Percentiles rank a stretch among this genome's conserved stretches.
Evolutionary conservation across 176 grass and related monocot genomes (phyloP).

Genomic region (Oryza longistaminata): DNA sequence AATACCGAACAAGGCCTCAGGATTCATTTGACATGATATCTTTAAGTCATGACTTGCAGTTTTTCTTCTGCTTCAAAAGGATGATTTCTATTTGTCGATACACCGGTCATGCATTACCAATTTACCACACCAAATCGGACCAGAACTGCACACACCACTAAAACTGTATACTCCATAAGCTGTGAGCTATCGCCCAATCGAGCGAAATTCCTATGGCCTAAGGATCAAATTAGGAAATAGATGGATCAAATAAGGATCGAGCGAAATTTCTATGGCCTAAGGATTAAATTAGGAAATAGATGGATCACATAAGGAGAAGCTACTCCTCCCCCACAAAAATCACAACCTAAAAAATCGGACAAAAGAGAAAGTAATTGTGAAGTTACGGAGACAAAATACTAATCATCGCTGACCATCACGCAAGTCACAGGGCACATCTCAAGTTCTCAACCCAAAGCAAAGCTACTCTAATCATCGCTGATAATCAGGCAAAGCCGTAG

Average conservation of each 20-base stretch:
- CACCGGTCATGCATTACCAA: neutral
- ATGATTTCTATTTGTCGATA: neutral
- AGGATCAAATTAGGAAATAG: slow-evolving; percentile 7
- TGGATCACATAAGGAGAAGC: neutral
- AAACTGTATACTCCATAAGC: neutral
- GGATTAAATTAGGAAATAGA: neutral
- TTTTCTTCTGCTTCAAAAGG: too few species aligned
- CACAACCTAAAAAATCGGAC: neutral
- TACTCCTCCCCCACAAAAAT: neutral
- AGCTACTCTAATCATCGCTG: neutral
- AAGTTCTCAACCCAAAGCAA: slow-evolving; percentile 25
- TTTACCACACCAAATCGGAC: neutral
- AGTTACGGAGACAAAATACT: neutral
- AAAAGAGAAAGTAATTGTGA: neutral
- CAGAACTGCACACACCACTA: neutral
- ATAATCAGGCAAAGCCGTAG: neutral
- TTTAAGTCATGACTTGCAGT: too few species aligned
- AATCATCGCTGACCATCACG: neutral
- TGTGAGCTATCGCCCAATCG: neutral
- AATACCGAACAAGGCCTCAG: too few species aligned
- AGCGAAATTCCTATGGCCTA: neutral
- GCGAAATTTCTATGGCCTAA: too few species aligned
- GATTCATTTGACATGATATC: too few species aligned
- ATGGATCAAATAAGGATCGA: neutral
- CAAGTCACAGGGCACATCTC: neutral